Evolutionary conservation across 495 filamentous ascomycete genomes (phyloP).

Genomic region (Podospora anserina): DNA sequence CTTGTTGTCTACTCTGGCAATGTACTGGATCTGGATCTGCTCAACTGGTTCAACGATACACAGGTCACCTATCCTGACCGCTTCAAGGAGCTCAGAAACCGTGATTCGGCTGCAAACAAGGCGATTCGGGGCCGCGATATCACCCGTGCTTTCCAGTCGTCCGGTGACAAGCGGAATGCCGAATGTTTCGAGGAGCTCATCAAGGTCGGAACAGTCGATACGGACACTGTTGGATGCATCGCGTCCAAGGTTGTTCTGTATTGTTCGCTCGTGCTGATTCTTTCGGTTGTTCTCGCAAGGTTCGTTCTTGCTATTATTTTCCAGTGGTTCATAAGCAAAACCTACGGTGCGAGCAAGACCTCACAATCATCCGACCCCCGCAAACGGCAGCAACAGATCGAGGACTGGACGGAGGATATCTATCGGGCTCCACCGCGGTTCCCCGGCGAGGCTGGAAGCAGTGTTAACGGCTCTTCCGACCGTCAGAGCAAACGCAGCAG

Average conservation of each 20-base stretch:
- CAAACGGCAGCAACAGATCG: conserved; percentile 86
- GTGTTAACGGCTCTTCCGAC: conserved; percentile 57
- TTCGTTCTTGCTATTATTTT: conserved; percentile 89
- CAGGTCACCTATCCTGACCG: conserved; percentile 75
- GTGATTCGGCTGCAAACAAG: conserved; percentile 53
- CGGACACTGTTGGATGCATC: conserved; percentile 94
- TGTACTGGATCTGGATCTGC: conserved; percentile 87
- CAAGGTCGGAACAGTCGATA: conserved; percentile 93
- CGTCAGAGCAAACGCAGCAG: conserved; percentile 77
- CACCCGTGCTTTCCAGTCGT: conserved; percentile 77
- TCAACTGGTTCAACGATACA: conserved; percentile 82
- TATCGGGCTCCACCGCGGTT: conserved; percentile 84
- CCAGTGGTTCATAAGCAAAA: conserved; percentile 88
- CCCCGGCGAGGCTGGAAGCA: conserved; percentile 60
- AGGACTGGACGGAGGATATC: conserved; percentile 98
- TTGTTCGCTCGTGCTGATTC: conserved; percentile 86
- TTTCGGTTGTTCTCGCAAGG: conserved; percentile 81
- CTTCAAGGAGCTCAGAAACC: conserved; percentile 73
- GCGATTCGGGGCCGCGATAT: conserved; percentile 83
- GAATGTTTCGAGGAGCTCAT: conserved; percentile 88
- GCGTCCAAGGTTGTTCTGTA: conserved; percentile 97
- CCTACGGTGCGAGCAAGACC: conserved; percentile 74
- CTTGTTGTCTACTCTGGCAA: conserved; percentile 90
- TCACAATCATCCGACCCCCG: conserved; percentile 66
- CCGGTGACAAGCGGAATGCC: conserved; percentile 72